Base-by-base conservation (phyloP, 1,139 yeast species). In the Nakaseomyces kungkrabaensis region DNA sequence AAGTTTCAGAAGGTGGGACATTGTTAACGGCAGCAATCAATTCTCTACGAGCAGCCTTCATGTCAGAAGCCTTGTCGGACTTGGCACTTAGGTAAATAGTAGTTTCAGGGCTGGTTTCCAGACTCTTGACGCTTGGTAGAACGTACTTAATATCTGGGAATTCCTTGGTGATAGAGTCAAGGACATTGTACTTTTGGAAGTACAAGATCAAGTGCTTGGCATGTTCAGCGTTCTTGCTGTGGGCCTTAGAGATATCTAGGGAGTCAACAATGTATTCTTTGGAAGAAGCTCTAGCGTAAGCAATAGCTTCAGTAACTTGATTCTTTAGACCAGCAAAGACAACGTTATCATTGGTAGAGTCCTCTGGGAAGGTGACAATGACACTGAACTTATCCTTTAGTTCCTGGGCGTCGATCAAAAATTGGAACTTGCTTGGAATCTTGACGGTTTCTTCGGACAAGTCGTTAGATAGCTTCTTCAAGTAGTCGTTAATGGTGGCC, bases 181-280 rank as follows among this genome's bases (percentile, higher is more conserved):
- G 71, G 43, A 70, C 63, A 46, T 75, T 72, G 54, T 78, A 72
- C 52, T 77, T 71, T 49, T 69, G 67, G 62, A 90, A 83, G 66
- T 75, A 85, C 17, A 82, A 72, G 45, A 90, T 83, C 51, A 90
- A 74, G 37, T 82, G 78, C 59, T 79, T 79, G 34, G 94, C 96
- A 61, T 90, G 97, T 32, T 72, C 66, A 52, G 81, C 68, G 62
- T 85, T 82, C 60, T 86, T 87, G 61, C 87, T 86, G 67, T 90
- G 96, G 38, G 97, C 95, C 66, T 79, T 82, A 26, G 94, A 81
- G 71, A 90, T 82, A 59, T 87, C 95, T 63, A 90, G 74, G 26
- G 79, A 71, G 59, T 85, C 89, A 45, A 85, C 81, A 68, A 76
- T 62, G 74, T 77, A 72, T 48, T 73, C 63, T 62, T 76, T 68